Conservation (phyloP, 2,329 filamentous ascomycete genomes). For the Alternaria viburni region DNA sequence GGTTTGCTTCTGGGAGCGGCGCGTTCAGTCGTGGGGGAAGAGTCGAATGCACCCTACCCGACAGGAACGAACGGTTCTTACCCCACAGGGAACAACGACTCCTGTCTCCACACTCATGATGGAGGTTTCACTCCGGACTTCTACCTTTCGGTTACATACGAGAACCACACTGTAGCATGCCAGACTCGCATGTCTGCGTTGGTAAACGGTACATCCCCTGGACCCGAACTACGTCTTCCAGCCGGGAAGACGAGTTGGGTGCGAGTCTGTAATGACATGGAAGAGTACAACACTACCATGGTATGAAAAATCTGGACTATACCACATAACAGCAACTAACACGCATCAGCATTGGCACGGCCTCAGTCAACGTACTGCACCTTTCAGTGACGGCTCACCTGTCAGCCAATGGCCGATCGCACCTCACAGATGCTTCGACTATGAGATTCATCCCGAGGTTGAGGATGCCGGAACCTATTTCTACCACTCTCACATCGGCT, state of each 20-base stretch:
- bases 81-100: not conserved
- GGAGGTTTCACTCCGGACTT: constrained; percentile 51
- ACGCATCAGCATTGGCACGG: constrained; percentile 69
- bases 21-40: not conserved
- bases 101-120: constrained; percentile 3
- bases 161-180: constrained; percentile 55
- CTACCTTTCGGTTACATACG: constrained; percentile 55
- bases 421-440: constrained; percentile 68
- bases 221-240: constrained; percentile 56
- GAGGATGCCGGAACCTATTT: constrained; percentile 69
- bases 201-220: constrained; percentile 62
- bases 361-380: constrained; percentile 63
- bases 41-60: not conserved
- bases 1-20: constrained; percentile 1
- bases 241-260: constrained; percentile 61
- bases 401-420: constrained; percentile 71
- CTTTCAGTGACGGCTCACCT: constrained; percentile 69
- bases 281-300: constrained; percentile 63
- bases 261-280: constrained; percentile 65
- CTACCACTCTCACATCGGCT: constrained; percentile 71
- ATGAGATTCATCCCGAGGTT: constrained; percentile 62
- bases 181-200: constrained; percentile 55
- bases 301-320: constrained; percentile 35
- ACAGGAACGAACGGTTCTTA: not conserved
- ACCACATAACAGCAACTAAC: not conserved